These are phyloP conservation scores for Acarospora socialis DNA, from an alignment of 2,329 filamentous ascomycete species.

Conservation along the genomic window DNA sequence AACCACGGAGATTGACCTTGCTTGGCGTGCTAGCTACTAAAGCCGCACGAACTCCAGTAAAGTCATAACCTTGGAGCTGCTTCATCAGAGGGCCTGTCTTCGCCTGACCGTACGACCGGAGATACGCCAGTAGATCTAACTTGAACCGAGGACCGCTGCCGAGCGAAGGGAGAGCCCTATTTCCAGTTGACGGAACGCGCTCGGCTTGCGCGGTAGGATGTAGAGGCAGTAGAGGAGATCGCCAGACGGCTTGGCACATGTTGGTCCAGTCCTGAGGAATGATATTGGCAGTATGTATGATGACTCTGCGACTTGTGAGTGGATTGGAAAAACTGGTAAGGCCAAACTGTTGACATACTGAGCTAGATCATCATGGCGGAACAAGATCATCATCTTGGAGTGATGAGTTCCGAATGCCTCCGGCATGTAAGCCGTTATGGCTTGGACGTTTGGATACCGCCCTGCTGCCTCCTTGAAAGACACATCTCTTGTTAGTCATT, in stretches of 20 bases:
- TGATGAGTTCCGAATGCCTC: conserved; percentile 79
- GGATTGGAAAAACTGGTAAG: not conserved
- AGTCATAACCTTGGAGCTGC: conserved; percentile 51
- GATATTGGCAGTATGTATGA: conserved; percentile 88
- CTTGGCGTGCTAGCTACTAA: conserved; percentile 70
- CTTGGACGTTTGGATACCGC: conserved; percentile 50
- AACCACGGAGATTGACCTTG: conserved; percentile 36
- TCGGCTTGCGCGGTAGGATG: conserved; percentile 9
- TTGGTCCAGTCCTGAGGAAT: conserved; percentile 77
- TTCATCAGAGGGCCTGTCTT: conserved; percentile 41
- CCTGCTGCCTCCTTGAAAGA: conserved; percentile 42
- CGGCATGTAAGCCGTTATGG: conserved; percentile 64
- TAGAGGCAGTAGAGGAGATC: conserved; percentile 53
- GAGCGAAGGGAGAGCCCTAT: conserved; percentile 18
- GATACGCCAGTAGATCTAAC: conserved; percentile 56
- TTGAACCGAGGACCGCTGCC: conserved; percentile 63
- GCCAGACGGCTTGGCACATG: conserved; percentile 76
- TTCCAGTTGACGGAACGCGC: conserved; percentile 1
- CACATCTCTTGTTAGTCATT: conserved; percentile 1
- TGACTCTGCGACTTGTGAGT: conserved; percentile 29
- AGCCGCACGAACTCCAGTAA: conserved; percentile 51
- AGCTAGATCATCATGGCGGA: conserved; percentile 61
- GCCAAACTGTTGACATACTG: conserved; percentile 40
- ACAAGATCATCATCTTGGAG: conserved; percentile 73
- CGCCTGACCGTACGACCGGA: conserved; percentile 45